phyloP scores from a whole-genome alignment of 2,329 filamentous ascomycete genomes.

The Pseudocercospora eumusae region DNA sequence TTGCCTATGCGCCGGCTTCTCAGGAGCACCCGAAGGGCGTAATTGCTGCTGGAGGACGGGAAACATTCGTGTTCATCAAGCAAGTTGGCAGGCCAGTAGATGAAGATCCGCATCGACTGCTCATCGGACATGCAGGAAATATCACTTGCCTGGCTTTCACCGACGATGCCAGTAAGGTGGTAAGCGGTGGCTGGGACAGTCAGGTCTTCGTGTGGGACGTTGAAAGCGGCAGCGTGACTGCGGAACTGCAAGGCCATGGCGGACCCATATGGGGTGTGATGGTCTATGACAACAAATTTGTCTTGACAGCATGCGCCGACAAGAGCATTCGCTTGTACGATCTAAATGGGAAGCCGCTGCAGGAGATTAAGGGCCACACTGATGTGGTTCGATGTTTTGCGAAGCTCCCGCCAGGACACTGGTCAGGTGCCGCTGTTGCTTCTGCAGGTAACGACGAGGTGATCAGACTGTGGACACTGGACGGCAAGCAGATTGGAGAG shows the following conservation, averaged over 20 bases:
- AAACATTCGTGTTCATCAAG: constrained; percentile 89
- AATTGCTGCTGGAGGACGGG: constrained; percentile 83
- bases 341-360: constrained; percentile 62
- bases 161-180: constrained; percentile 69
- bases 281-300: constrained; percentile 73
- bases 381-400: constrained; percentile 89
- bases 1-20: constrained; percentile 74
- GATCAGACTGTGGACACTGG: constrained; percentile 82
- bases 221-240: constrained; percentile 78
- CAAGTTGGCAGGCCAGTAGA: constrained; percentile 65
- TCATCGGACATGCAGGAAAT: constrained; percentile 84
- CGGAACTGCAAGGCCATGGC: constrained; percentile 72
- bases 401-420: constrained; percentile 71
- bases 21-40: constrained; percentile 72
- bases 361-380: constrained; percentile 67
- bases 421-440: constrained; percentile 86
- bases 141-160: constrained; percentile 83
- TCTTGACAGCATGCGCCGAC: constrained; percentile 84
- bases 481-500: constrained; percentile 73
- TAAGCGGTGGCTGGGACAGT: constrained; percentile 93
- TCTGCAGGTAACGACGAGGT: constrained; percentile 91
- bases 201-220: constrained; percentile 84
- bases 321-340: constrained; percentile 84
- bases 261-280: constrained; percentile 90
- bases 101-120: constrained; percentile 79